phyloP scores from a whole-genome alignment of 2,329 filamentous ascomycete species.

The Xylariaceae sp. region DNA sequence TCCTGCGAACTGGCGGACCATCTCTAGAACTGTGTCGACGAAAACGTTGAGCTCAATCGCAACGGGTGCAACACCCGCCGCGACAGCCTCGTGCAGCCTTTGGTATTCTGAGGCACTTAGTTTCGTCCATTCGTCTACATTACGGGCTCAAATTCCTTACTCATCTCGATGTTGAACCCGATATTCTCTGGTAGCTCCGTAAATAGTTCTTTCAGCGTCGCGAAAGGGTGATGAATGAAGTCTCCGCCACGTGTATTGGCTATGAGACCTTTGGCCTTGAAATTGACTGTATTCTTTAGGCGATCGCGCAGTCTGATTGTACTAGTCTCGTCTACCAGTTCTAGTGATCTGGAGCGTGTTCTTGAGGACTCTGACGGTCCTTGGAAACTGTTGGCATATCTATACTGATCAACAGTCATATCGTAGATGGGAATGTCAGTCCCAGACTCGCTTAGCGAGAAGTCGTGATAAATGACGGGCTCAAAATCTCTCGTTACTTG shows the following conservation, averaged over 20 bases:
- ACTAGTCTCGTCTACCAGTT: constrained; percentile 20
- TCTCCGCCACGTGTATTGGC: constrained; percentile 36
- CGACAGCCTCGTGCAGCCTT: constrained; percentile 36
- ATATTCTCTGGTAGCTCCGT: constrained; percentile 33
- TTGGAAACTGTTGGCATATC: constrained; percentile 29
- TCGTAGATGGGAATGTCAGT: constrained; percentile 40
- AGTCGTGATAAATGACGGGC: constrained; percentile 42
- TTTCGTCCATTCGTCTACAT: neutral
- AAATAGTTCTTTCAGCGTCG: constrained; percentile 39
- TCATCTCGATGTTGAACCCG: constrained; percentile 41
- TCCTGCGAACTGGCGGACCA: constrained; percentile 24
- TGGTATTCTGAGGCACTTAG: constrained; percentile 36
- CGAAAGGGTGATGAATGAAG: constrained; percentile 37
- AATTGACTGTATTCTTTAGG: constrained; percentile 39
- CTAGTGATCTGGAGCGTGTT: constrained; percentile 22
- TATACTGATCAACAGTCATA: constrained; percentile 38
- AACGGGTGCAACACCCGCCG: constrained; percentile 33
- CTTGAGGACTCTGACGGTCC: constrained; percentile 12
- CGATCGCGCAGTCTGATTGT: constrained; percentile 27
- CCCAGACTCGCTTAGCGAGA: constrained; percentile 40
- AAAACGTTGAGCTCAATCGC: constrained; percentile 39
- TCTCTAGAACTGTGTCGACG: constrained; percentile 35
- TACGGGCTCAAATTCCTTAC: constrained; percentile 23
- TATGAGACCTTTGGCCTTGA: constrained; percentile 38
- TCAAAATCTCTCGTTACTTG: constrained; percentile 41